Percentiles rank a stretch among this genome's conserved stretches.
These are phyloP conservation scores for Yarrowia divulgata DNA, from an alignment of 805 yeast genomes.

Conservation along the genomic window DNA sequence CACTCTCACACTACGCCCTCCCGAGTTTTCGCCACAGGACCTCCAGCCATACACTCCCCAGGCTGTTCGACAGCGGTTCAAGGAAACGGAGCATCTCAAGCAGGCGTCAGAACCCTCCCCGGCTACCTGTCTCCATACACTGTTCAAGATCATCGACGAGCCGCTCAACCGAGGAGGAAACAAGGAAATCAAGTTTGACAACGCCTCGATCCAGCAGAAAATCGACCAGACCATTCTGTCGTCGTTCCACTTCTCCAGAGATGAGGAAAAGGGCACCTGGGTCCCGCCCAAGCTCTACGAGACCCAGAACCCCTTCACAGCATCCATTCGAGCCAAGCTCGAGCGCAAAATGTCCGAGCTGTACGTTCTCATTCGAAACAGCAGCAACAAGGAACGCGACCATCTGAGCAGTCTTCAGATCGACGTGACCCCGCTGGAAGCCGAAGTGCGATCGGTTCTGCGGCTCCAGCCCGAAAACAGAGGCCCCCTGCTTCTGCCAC, in stretches of 20 bases:
- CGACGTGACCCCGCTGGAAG: constrained; percentile 29
- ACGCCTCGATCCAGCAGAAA: constrained; percentile 61
- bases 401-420: constrained; percentile 16
- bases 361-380: constrained; percentile 9
- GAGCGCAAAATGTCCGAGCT: constrained; percentile 42
- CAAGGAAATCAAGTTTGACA: constrained; percentile 63
- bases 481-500: constrained; percentile 19
- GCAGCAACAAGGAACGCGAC: constrained; percentile 13
- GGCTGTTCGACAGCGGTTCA: constrained; percentile 61
- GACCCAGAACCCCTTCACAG: constrained; percentile 41
- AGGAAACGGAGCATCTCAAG: constrained; percentile 46
- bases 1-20: constrained; percentile 43
- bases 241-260: constrained; percentile 43
- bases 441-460: not conserved
- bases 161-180: constrained; percentile 62
- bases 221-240: constrained; percentile 63
- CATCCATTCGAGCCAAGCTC: constrained; percentile 39
- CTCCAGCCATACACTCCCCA: constrained; percentile 57
- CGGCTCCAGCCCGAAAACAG: not conserved
- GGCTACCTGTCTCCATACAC: constrained; percentile 64
- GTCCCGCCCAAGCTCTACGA: constrained; percentile 45
- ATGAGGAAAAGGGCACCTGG: constrained; percentile 41
- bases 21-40: constrained; percentile 57
- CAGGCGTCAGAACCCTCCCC: constrained; percentile 58
- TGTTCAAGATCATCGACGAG: constrained; percentile 70